A percentile compares a stretch with the other conserved stretches of the same genome.
phyloP scores from a whole-genome alignment of 2,329 filamentous ascomycete genomes.

The Penicillium decumbens region DNA sequence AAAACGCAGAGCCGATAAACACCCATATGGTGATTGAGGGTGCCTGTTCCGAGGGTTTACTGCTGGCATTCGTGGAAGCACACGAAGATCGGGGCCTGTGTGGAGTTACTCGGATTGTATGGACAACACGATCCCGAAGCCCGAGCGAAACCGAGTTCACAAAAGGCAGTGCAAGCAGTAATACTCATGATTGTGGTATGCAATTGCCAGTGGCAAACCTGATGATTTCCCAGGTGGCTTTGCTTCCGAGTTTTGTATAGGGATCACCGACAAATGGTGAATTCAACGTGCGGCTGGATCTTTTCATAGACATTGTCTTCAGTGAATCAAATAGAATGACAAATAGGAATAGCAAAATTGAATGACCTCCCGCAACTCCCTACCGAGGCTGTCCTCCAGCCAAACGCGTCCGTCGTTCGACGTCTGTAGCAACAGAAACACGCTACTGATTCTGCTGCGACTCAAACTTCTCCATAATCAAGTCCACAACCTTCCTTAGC shows the following conservation, averaged over 20 bases:
- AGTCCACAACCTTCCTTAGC: slow-evolving; percentile 67
- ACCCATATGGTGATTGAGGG: neutral
- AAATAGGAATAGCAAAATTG: neutral
- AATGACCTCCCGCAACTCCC: neutral
- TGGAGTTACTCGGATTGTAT: neutral
- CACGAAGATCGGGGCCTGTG: slow-evolving; percentile 11
- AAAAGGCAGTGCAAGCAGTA: too few relatives aligned
- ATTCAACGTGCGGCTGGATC: too few relatives aligned
- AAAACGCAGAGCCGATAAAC: neutral
- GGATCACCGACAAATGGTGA: too few relatives aligned
- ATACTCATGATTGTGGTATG: too few relatives aligned
- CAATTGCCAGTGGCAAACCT: neutral
- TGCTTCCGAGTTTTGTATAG: too few relatives aligned
- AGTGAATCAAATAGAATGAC: neutral
- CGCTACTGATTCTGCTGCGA: slow-evolving; percentile 6
- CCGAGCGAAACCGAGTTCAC: neutral
- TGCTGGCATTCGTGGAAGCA: slow-evolving; percentile 4
- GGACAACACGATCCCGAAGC: neutral
- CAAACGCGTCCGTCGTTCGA: neutral
- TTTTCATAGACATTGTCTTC: neutral
- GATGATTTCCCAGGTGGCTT: neutral
- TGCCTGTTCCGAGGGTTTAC: neutral
- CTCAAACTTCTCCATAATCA: slow-evolving; percentile 53
- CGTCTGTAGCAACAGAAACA: neutral
- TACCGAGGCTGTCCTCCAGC: neutral